Percentiles rank a stretch among this genome's conserved stretches.
phyloP scores from a whole-genome alignment of 164 flowering plant genomes.

The Liriodendron chinense region DNA sequence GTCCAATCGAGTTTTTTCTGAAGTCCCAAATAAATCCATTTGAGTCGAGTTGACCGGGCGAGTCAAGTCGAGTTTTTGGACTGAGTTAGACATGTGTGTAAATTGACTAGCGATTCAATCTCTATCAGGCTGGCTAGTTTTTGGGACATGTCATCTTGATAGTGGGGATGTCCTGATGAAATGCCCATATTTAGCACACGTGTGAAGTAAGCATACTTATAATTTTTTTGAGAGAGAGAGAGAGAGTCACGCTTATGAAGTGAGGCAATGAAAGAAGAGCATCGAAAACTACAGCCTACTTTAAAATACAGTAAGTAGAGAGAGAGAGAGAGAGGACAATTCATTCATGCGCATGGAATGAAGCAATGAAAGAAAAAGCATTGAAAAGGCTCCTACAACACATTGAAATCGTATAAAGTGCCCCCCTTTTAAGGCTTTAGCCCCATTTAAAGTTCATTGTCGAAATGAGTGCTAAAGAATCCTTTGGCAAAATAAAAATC shows the following conservation, averaged over 20 bases:
- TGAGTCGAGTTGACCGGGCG: too few species aligned
- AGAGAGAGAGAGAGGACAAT: neutral
- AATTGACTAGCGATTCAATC: too few species aligned
- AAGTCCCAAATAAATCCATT: too few species aligned
- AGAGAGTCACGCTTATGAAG: neutral
- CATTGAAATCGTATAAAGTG: neutral
- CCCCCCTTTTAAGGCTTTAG: neutral
- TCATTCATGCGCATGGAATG: neutral
- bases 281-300: neutral
- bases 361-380: neutral
- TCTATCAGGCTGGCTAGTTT: too few species aligned
- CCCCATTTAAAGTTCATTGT: neutral
- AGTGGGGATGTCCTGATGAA: too few species aligned
- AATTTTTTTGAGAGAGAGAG: neutral
- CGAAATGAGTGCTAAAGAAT: conserved; percentile 4
- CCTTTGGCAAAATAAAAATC: neutral
- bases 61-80: too few species aligned
- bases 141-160: too few species aligned
- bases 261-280: neutral
- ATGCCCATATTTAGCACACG: too few species aligned
- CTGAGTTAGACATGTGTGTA: too few species aligned
- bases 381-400: neutral
- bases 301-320: neutral
- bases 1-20: too few species aligned
- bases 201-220: neutral